Percentiles rank a stretch among this genome's conserved stretches.
These are phyloP conservation scores for Protostelium mycophagum DNA, from an alignment of 78 protist genomes.

Conservation along the genomic window DNA sequence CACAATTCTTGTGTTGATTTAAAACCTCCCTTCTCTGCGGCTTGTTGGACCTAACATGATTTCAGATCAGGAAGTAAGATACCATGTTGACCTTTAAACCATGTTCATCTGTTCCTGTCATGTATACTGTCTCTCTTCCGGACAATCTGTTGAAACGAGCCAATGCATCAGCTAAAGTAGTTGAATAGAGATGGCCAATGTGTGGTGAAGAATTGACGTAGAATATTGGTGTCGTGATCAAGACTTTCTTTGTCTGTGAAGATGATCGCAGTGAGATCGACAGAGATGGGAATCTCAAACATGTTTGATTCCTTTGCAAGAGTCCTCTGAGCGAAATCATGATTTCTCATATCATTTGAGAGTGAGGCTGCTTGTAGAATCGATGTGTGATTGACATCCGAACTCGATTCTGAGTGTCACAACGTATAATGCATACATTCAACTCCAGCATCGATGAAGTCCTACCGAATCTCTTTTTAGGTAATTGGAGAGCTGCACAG, in stretches of 20 bases:
- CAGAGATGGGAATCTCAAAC: too few species aligned
- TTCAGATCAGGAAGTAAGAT: not conserved
- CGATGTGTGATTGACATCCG: too few species aligned
- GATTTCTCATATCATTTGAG: too few species aligned
- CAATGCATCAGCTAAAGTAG: slow-evolving; percentile 79
- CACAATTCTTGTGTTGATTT: not conserved
- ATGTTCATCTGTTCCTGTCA: slow-evolving; percentile 95
- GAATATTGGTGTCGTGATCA: slow-evolving; percentile 95
- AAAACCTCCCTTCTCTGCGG: slow-evolving; percentile 55
- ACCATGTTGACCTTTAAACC: slow-evolving; percentile 72
- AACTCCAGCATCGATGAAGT: not conserved
- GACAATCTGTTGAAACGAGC: slow-evolving; percentile 66
- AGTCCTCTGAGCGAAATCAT: too few species aligned
- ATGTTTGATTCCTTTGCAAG: too few species aligned
- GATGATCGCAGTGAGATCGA: too few species aligned
- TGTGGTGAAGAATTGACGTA: slow-evolving; percentile 90
- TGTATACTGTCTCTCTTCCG: slow-evolving; percentile 36
- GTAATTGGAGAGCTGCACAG: not conserved
- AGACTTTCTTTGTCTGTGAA: not conserved
- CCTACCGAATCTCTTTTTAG: not conserved
- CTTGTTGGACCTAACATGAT: slow-evolving; percentile 27
- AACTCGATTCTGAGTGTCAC: too few species aligned
- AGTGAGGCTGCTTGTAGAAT: too few species aligned
- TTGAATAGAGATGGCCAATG: slow-evolving; percentile 87
- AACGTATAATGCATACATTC: too few species aligned